Evolutionary conservation across 148 eudicot species (phyloP).

Genomic region (Fagopyrum homotropicum): DNA sequence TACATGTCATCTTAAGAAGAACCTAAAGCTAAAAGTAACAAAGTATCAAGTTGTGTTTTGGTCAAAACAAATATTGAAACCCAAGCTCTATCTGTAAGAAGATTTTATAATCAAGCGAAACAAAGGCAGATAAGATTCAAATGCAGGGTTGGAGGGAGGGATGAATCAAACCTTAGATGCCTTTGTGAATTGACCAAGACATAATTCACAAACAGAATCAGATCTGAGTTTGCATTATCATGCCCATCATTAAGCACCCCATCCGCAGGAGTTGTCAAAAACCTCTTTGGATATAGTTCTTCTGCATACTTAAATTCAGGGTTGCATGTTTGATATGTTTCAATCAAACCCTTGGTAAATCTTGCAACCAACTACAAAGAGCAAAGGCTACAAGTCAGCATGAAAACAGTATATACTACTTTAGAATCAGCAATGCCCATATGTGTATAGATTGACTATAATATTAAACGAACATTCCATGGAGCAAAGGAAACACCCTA

Average conservation of each 20-base stretch:
- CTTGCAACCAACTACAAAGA: constrained; percentile 59
- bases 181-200: constrained; percentile 46
- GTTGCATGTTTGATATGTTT: constrained; percentile 83
- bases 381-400: not conserved
- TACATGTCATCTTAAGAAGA: not conserved
- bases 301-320: constrained; percentile 65
- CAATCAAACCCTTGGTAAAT: constrained; percentile 81
- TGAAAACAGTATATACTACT: not conserved
- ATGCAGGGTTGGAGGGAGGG: not conserved
- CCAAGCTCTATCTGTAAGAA: constrained; percentile 6
- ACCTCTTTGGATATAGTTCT: constrained; percentile 74
- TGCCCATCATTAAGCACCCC: constrained; percentile 87
- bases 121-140: not conserved
- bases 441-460: too few relatives aligned
- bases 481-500: not conserved
- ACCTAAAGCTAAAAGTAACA: not conserved
- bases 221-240: constrained; percentile 91
- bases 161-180: constrained; percentile 6
- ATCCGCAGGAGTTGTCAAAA: constrained; percentile 74
- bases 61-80: not conserved
- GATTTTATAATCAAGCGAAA: not conserved
- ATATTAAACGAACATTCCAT: not conserved
- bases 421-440: not conserved
- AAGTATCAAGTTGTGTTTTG: not conserved
- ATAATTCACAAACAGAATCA: constrained; percentile 62